Conservation (phyloP, 371 early-diverging fungal species). For the Rhizopus arrhizus region DNA sequence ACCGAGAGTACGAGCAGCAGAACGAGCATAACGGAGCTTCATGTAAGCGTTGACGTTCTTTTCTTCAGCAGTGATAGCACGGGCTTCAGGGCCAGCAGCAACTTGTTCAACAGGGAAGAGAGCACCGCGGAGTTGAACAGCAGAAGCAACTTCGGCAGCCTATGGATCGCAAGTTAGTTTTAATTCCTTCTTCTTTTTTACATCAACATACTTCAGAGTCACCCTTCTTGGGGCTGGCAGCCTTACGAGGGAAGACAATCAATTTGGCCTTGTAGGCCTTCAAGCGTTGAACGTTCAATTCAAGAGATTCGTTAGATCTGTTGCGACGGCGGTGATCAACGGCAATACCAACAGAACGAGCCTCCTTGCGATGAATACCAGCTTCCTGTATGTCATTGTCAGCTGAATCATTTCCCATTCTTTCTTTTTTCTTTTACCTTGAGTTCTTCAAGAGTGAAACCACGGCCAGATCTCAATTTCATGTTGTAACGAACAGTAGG, state of each 20-base stretch:
- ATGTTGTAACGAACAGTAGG: slow-evolving; percentile 99
- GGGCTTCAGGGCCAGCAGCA: slow-evolving; percentile 71
- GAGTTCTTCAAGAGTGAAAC: slow-evolving; percentile 98
- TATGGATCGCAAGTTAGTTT: background rate
- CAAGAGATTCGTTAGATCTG: slow-evolving; percentile 94
- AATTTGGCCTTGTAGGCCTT: slow-evolving; percentile 95
- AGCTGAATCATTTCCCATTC: background rate
- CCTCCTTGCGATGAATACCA: slow-evolving; percentile 93
- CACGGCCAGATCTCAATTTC: slow-evolving; percentile 98
- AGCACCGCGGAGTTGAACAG: slow-evolving; percentile 74
- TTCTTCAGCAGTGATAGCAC: slow-evolving; percentile 86
- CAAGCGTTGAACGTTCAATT: slow-evolving; percentile 95
- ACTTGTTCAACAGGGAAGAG: slow-evolving; percentile 78
- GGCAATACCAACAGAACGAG: slow-evolving; percentile 96
- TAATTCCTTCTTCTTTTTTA: background rate
- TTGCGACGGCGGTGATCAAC: slow-evolving; percentile 99
- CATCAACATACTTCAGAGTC: slow-evolving; percentile 45
- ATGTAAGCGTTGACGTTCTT: slow-evolving; percentile 80
- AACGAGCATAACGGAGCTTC: slow-evolving; percentile 89
- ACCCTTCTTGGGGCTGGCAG: slow-evolving; percentile 84
- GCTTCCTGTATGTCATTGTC: slow-evolving; percentile 69
- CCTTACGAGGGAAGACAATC: slow-evolving; percentile 93
- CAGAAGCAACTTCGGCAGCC: slow-evolving; percentile 68
- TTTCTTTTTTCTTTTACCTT: slow-evolving; percentile 63
- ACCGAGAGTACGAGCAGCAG: slow-evolving; percentile 82